Conservation (phyloP, 352 stramenopile genomes). For the Phytophthora tubulina region DNA sequence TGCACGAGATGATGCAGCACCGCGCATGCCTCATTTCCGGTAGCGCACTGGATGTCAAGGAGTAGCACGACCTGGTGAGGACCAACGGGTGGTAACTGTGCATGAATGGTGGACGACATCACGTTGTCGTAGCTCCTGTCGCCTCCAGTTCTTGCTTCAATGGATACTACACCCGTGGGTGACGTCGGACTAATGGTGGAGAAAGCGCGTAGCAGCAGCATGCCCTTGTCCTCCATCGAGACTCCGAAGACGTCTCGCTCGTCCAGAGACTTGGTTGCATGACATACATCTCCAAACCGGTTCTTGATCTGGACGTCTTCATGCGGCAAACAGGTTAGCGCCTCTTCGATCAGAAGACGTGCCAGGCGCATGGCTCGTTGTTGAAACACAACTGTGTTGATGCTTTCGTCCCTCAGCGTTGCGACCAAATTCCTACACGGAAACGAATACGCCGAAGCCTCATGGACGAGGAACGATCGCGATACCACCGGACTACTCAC, state of each 20-base stretch:
- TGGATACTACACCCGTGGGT: slow-evolving; percentile 34
- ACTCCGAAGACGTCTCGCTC: slow-evolving; percentile 40
- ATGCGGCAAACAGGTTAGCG: slow-evolving; percentile 42
- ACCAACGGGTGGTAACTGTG: slow-evolving; percentile 42
- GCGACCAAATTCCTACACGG: slow-evolving; percentile 46
- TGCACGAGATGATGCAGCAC: slow-evolving; percentile 55
- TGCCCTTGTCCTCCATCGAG: slow-evolving; percentile 42
- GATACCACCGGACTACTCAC: not conserved
- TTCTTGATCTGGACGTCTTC: slow-evolving; percentile 40
- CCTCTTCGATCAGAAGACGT: slow-evolving; percentile 52
- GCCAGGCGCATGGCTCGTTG: slow-evolving; percentile 42
- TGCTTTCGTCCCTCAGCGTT: slow-evolving; percentile 41
- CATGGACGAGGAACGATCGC: slow-evolving; percentile 45
- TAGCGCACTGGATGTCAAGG: slow-evolving; percentile 56
- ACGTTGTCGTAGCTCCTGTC: slow-evolving; percentile 13
- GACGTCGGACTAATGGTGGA: slow-evolving; percentile 37
- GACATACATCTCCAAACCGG: slow-evolving; percentile 37
- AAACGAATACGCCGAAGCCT: slow-evolving; percentile 45
- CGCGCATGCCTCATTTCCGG: slow-evolving; percentile 48
- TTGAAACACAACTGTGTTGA: slow-evolving; percentile 36
- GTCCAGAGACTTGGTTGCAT: slow-evolving; percentile 30
- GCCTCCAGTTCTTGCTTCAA: slow-evolving; percentile 9
- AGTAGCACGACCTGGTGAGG: slow-evolving; percentile 47
- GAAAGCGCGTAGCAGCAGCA: slow-evolving; percentile 36
- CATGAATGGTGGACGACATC: slow-evolving; percentile 20